Base-by-base conservation (phyloP, 371 early-diverging fungal species). In the Mucor racemosus region DNA sequence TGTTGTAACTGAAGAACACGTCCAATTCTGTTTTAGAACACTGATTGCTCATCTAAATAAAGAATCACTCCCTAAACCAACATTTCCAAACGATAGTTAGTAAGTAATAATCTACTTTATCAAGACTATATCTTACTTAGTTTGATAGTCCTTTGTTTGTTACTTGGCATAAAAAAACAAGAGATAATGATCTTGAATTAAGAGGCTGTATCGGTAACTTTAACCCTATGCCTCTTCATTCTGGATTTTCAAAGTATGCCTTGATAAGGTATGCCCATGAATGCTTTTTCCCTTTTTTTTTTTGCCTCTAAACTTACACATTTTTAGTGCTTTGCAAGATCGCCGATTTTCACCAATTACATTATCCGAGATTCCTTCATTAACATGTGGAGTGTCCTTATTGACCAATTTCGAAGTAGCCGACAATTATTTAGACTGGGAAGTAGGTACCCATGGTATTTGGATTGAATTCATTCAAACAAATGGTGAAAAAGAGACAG, bases 201-300 rank as follows among this genome's bases (percentile, higher is more conserved):
- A 91, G 97, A 59, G 98, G 98, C 11, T 98, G 97, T 75, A 97
- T 98, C 50, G 98, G 98, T 14, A 97, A 90, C 73, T 98, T 98
- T 69, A 76, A 81, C 9, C 77, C 96, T 5, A 74, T 90, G 84
- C 77, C 86, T 9, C 76, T 98, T 21, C 85, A 83, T 64, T 57
- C 68, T 34, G 97, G 95, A 0, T 76, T 98, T 26, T 74, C 78
- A 33, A 88, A 95, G 44, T 98, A 96, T 72, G 96, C 98, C 6
- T 69, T 95, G 58, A 90, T 88, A 56, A 94, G 93, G 90, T 87
- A 76, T 66, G 7, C 3, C 1, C 3, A 26, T 26, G 26, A 26
- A 26, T 26, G 1, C 26, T 26, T 26, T 26, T 26, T 26, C 26
- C 26, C 3, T 26, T 26, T 26, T 26, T 26, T 26, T 26, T 26